phyloP scores from a whole-genome alignment of 805 yeast genomes.

The Barnettozyma botsteinii region DNA sequence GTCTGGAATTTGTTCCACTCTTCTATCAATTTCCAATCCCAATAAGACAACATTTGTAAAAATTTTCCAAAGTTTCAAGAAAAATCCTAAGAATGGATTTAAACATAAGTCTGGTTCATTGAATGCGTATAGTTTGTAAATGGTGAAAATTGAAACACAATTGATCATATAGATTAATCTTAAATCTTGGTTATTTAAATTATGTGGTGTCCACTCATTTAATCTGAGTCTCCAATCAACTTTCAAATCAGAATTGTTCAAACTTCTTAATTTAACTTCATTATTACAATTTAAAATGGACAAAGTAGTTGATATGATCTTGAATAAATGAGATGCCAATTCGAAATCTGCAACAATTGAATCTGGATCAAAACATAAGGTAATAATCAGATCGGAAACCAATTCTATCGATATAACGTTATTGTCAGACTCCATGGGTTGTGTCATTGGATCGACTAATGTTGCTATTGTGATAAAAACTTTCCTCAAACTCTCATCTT shows the following conservation, averaged over 20 bases:
- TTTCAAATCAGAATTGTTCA: slow-evolving; percentile 35
- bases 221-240: slow-evolving; percentile 30
- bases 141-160: slow-evolving; percentile 37
- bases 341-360: slow-evolving; percentile 31
- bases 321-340: slow-evolving; percentile 27
- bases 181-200: slow-evolving; percentile 31
- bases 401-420: slow-evolving; percentile 49
- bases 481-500: slow-evolving; percentile 11
- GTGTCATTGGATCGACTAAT: slow-evolving; percentile 59
- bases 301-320: slow-evolving; percentile 34
- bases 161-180: slow-evolving; percentile 41
- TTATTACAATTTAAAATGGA: slow-evolving; percentile 36
- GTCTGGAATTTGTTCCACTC: slow-evolving; percentile 35
- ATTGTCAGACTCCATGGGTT: slow-evolving; percentile 56
- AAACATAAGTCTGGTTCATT: slow-evolving; percentile 35
- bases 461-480: slow-evolving; percentile 28
- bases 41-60: slow-evolving; percentile 53
- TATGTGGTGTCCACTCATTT: slow-evolving; percentile 34
- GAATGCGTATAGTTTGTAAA: slow-evolving; percentile 36
- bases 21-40: slow-evolving; percentile 56
- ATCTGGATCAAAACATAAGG: slow-evolving; percentile 25
- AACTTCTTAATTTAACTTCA: slow-evolving; percentile 34
- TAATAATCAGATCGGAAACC: slow-evolving; percentile 43
- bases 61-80: slow-evolving; percentile 60
- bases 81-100: slow-evolving; percentile 58